Base-by-base conservation (phyloP, 306 rosid species). In the Aeschynomene evenia region DNA sequence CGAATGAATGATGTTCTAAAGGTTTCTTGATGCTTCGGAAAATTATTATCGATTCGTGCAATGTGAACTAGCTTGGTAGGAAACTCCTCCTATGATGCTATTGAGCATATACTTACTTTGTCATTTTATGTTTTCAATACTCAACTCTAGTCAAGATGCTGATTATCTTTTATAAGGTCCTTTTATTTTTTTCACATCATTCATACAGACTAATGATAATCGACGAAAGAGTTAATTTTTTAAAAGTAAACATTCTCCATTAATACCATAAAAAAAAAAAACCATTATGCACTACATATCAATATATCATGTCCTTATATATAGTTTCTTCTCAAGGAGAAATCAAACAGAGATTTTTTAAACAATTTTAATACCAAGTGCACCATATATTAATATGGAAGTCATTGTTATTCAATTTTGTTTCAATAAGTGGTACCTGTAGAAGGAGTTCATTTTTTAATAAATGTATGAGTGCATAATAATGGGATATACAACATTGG, bases 401-500 rank as follows among this genome's bases (percentile, higher is more conserved):
- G 11, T 50, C 31, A 24, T 45, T 37, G 16, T 34, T 46, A 31
- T 42, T 61, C 23, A 60, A 62, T 62, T n/a, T 62, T 6, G 15
- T 68, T 54, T 43, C 70, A 23, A 42, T 39, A 52, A 12, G 42
- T 49, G 46, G 64, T 11, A 40, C 36, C 48, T 4, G 5, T 22
- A 5, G 4, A 10, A 24, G 3, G n/a, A 18, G 49, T 48, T 50
- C 50, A 63, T 29, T 43, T 59, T 53, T 59, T 49, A 22, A 51
- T 19, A 49, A 24, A 49, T 63, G 62, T 36, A 65, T 9, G 14
- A 24, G 45, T 52, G 37, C 21, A 57, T 37, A 60, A 57, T 28
- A 60, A 24, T 13, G 61, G 46, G 21, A 71, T 56, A 40, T 71
- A 79, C 77, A 75, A 61, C 56, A 77, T 46, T 23, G 48, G 45